Conservation (phyloP, 495 filamentous ascomycete genomes). For the Lophiotrema nucula region DNA sequence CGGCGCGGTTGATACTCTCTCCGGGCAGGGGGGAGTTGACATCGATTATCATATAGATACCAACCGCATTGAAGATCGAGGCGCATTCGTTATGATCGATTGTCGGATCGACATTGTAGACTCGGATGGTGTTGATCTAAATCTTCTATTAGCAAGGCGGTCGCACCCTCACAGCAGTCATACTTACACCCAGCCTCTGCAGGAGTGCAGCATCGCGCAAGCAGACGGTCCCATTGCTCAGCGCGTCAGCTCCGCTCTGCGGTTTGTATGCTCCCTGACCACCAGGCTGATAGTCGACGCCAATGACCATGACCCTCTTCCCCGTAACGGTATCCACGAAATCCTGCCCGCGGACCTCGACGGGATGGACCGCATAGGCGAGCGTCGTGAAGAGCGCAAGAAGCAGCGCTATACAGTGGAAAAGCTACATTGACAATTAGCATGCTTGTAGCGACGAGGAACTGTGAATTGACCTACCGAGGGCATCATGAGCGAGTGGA, state of each 20-base stretch:
- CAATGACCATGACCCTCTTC: conserved; percentile 83
- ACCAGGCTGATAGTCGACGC: conserved; percentile 86
- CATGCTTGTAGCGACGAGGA: no score
- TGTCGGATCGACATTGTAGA: conserved; percentile 85
- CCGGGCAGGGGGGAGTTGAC: conserved; percentile 87
- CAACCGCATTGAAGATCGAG: conserved; percentile 85
- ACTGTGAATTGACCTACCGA: conserved; percentile 12
- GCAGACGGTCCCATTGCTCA: conserved; percentile 73
- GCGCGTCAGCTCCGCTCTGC: conserved; percentile 60
- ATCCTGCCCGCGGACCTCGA: conserved; percentile 72
- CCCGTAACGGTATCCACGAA: conserved; percentile 79
- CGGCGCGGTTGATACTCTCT: conserved; percentile 68
- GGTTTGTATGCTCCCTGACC: conserved; percentile 77
- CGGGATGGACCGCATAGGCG: conserved; percentile 65
- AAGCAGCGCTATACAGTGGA: conserved; percentile 6
- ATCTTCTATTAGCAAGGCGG: not conserved
- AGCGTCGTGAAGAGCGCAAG: conserved; percentile 44
- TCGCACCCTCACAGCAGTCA: not conserved
- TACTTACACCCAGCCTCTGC: conserved; percentile 65
- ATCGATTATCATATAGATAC: conserved; percentile 74
- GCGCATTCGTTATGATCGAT: conserved; percentile 86
- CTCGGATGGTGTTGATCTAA: conserved; percentile 78
- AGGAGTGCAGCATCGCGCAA: conserved; percentile 89
- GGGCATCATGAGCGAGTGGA: conserved; percentile 10
- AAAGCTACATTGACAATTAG: conserved; percentile 6